Evolutionary conservation across 352 stramenopile species (phyloP).

Genomic region (Globisporangium paroecandrum): DNA sequence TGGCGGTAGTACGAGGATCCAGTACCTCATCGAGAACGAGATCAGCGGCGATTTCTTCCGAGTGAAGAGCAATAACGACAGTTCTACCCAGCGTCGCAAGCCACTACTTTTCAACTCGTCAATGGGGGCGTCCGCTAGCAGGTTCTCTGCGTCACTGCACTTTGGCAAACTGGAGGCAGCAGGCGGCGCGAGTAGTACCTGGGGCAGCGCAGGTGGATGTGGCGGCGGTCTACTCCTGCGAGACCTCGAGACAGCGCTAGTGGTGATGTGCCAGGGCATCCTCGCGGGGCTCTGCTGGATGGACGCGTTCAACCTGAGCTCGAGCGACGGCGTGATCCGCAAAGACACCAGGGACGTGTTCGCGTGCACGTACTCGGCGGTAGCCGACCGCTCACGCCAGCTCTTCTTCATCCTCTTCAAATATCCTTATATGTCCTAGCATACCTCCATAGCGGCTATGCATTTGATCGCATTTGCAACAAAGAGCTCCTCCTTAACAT

Average conservation of each 20-base stretch:
- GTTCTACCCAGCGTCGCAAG: neutral
- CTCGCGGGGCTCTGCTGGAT: slow-evolving; percentile 63
- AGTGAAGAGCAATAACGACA: slow-evolving; percentile 10
- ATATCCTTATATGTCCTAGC: slow-evolving; percentile 32
- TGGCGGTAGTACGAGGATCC: slow-evolving; percentile 1
- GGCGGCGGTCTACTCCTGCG: slow-evolving; percentile 4
- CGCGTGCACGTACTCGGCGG: slow-evolving; percentile 51
- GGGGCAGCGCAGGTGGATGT: too few relatives aligned
- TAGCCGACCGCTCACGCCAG: slow-evolving; percentile 48
- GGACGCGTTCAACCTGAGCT: slow-evolving; percentile 53
- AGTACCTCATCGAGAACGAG: slow-evolving; percentile 55
- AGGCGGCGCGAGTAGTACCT: too few relatives aligned
- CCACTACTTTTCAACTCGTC: slow-evolving; percentile 1
- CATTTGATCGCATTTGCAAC: too few relatives aligned
- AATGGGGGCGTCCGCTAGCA: neutral
- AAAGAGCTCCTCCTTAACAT: slow-evolving; percentile 12
- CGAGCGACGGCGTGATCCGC: slow-evolving; percentile 16
- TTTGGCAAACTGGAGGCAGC: neutral
- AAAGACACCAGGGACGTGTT: slow-evolving; percentile 22
- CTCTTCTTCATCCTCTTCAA: slow-evolving; percentile 69
- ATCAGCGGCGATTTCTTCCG: slow-evolving; percentile 63
- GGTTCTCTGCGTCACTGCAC: too few relatives aligned
- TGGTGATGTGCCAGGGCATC: slow-evolving; percentile 50
- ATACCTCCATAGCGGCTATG: too few relatives aligned
- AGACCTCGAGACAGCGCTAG: slow-evolving; percentile 38